A percentile compares a stretch with the other conserved stretches of the same genome.
phyloP scores from a whole-genome alignment of 2,329 filamentous ascomycete genomes.

The Stemphylium beticola region DNA sequence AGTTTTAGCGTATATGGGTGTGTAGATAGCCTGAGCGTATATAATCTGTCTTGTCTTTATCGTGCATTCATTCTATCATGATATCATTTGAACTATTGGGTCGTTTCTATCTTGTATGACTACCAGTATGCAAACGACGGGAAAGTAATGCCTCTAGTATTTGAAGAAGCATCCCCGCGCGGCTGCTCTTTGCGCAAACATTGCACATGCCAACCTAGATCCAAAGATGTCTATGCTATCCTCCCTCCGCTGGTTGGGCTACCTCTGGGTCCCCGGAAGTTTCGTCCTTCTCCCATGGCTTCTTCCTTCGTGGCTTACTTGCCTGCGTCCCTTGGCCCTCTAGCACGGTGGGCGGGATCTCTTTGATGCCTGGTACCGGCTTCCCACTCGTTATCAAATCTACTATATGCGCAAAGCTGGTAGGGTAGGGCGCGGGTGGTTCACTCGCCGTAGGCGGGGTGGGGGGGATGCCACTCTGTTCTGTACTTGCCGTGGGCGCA shows the following conservation, averaged over 20 bases:
- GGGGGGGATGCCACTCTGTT: conserved; percentile 31
- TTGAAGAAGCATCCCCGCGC: too few species aligned
- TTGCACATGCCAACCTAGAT: too few species aligned
- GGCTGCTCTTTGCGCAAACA: too few species aligned
- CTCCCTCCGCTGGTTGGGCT: neutral
- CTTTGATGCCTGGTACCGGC: conserved; percentile 83
- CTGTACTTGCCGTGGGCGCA: neutral
- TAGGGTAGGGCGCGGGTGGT: conserved; percentile 73
- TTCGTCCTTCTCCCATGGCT: conserved; percentile 80
- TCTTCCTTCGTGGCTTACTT: conserved; percentile 61
- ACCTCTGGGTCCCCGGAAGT: neutral
- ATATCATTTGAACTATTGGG: neutral
- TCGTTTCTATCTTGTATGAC: neutral
- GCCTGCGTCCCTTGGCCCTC: conserved; percentile 68
- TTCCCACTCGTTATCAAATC: conserved; percentile 82
- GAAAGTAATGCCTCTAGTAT: too few species aligned
- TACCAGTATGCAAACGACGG: neutral
- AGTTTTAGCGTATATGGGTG: neutral
- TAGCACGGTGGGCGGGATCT: conserved; percentile 82
- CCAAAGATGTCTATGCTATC: neutral
- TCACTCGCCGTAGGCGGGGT: conserved; percentile 29
- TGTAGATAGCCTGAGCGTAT: neutral
- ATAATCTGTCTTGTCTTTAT: neutral
- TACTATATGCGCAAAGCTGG: conserved; percentile 83
- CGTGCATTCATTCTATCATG: neutral